Base-by-base conservation (phyloP, 768 basidiomycete genomes). In the Krasilnikovozyma curviuscula region DNA sequence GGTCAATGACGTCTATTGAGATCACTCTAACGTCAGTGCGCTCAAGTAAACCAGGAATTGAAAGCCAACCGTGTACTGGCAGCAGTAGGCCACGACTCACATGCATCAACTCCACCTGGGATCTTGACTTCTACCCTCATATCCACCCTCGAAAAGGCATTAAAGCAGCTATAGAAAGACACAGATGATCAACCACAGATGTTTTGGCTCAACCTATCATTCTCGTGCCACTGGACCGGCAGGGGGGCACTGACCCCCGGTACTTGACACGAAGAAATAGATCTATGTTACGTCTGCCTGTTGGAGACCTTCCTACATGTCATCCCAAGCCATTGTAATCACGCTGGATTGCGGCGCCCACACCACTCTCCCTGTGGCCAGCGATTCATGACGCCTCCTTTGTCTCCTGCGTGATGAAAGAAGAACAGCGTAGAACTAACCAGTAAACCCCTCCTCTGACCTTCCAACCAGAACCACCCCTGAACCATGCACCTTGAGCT, bases 121-220 rank as follows among this genome's bases (percentile, higher is more conserved):
- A 98, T 97, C 65, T 91, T 93, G 52, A 95, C 93, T 55, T 98
- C 93, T 7, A 98, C 88, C 31, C 91, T 76, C 27, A 97, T 78
- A 60, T 98, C 93, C 44, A 97, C 83, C 25, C 93, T 70, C 32
- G 89, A 89, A 62, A 98, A 98, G 9, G 93, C 93, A 63, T 98
- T 93, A 69, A 93, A 98, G 65, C 86, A 93, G 65, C 84, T 83
- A 52, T 2, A 31, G 21, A 38, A 7, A 40, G 54, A 25, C 18
- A 5, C 44, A 41, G 28, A 23, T 19, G 44, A 32, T 27, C 19
- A 40, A 12, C 25, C 8, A 19, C 24, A 45, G n/a, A 31, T 5
- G 24, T 41, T 27, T 3, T 29, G 34, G 29, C 18, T 19, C 8
- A 25, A n/a, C 3, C 21, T 18, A n/a, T n/a, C n/a, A n/a, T n/a